Conservation (phyloP, 208 protist species). For the Crithidia acanthocephali region DNA sequence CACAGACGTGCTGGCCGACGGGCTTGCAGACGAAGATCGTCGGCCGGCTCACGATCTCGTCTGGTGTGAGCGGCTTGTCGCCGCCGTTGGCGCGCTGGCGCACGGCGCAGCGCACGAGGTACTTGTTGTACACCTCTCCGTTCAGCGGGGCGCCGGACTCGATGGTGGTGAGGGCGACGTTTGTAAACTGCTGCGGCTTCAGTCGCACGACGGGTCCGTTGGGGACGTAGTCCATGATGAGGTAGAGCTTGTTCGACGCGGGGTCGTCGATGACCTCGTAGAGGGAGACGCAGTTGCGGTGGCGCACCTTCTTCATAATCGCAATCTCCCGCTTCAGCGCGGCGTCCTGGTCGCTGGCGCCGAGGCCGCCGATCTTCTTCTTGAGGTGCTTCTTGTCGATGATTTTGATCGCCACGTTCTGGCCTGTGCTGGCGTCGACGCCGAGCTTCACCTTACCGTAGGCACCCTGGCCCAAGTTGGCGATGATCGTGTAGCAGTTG, state of each 20-base stretch:
- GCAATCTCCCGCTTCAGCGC: slow-evolving; percentile 74
- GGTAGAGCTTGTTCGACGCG: slow-evolving; percentile 82
- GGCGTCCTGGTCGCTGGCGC: slow-evolving; percentile 30
- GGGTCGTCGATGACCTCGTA: slow-evolving; percentile 97
- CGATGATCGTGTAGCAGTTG: slow-evolving; percentile 73
- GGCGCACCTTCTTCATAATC: slow-evolving; percentile 96
- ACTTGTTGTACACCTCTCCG: slow-evolving; percentile 38
- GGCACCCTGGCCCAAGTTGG: slow-evolving; percentile 59
- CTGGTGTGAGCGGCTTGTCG: slow-evolving; percentile 26
- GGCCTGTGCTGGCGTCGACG: slow-evolving; percentile 42
- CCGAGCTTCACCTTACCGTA: slow-evolving; percentile 80
- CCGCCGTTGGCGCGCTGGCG: slow-evolving; percentile 28
- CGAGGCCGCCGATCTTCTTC: slow-evolving; percentile 48
- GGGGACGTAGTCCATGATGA: slow-evolving; percentile 93
- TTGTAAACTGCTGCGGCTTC: slow-evolving; percentile 39
- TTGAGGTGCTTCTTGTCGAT: slow-evolving; percentile 76
- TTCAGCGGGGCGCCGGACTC: slow-evolving; percentile 38
- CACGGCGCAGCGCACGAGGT: slow-evolving; percentile 44
- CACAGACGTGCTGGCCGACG: slow-evolving; percentile 42
- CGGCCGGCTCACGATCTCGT: slow-evolving; percentile 36
- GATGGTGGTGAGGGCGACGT: slow-evolving; percentile 29
- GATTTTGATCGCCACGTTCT: slow-evolving; percentile 83
- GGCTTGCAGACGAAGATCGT: slow-evolving; percentile 51
- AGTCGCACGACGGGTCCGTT: slow-evolving; percentile 74
- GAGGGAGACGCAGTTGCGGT: slow-evolving; percentile 95